Evolutionary conservation across 495 filamentous ascomycete species (phyloP).

Genomic region (Neurospora sublineolata): DNA sequence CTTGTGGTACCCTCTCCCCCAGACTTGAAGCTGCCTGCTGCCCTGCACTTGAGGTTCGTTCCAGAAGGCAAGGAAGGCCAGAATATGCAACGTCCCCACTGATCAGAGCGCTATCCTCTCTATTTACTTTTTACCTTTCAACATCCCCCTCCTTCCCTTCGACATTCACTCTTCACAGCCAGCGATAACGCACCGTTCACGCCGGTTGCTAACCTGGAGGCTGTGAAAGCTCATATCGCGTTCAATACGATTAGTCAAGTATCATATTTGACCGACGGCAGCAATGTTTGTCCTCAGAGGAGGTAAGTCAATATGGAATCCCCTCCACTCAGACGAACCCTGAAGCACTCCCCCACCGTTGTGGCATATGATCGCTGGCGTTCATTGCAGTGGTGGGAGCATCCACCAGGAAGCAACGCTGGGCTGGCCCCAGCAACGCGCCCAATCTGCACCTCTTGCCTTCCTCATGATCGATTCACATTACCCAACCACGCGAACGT

Average conservation of each 20-base stretch:
- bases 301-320: slow-evolving; percentile 11
- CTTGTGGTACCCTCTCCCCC: background rate
- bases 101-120: background rate
- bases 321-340: background rate
- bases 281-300: slow-evolving; percentile 27
- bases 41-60: background rate
- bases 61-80: background rate
- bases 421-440: background rate
- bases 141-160: background rate
- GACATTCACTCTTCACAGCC: background rate
- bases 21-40: background rate
- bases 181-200: background rate
- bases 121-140: background rate
- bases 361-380: background rate
- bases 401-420: background rate
- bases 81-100: background rate
- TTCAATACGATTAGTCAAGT: background rate
- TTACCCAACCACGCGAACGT: background rate
- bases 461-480: background rate
- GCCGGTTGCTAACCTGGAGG: background rate
- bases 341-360: background rate
- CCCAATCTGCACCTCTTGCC: background rate
- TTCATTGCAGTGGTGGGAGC: background rate
- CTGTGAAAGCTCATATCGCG: background rate
- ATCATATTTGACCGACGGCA: background rate